Evolutionary conservation across 164 flowering plant genomes (phyloP).

Genomic region (Nelumbo lutea): DNA sequence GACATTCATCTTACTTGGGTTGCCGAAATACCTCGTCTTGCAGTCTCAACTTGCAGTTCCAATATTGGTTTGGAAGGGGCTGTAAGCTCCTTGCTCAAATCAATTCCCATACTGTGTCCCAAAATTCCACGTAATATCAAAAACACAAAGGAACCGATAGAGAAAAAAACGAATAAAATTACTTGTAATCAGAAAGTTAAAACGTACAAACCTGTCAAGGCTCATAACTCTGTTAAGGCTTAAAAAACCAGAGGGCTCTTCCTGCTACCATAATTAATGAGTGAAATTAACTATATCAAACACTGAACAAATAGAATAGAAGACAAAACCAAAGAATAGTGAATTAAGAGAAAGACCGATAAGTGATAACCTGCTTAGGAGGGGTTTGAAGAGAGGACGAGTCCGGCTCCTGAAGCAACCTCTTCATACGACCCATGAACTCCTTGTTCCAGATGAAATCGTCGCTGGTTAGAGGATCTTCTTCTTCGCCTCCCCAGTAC

Average conservation of each 20-base stretch:
- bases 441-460: constrained; percentile 91
- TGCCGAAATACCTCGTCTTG: constrained; percentile 22
- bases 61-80: constrained; percentile 35
- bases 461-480: constrained; percentile 71
- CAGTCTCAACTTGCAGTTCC: constrained; percentile 34
- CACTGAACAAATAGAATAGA: not conserved
- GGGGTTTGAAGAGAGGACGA: constrained; percentile 16
- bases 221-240: constrained; percentile 81
- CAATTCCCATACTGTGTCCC: constrained; percentile 69
- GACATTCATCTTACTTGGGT: constrained; percentile 33
- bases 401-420: constrained; percentile 37
- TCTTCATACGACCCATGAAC: constrained; percentile 72
- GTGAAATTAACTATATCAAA: not conserved
- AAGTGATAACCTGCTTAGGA: constrained; percentile 39
- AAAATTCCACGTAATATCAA: constrained; percentile 1
- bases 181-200: not conserved
- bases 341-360: not conserved
- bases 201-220: constrained; percentile 61
- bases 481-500: constrained; percentile 83
- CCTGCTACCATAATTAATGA: constrained; percentile 32
- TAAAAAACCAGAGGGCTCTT: constrained; percentile 77
- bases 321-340: not conserved
- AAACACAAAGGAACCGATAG: not conserved
- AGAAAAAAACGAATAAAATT: not conserved
- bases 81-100: constrained; percentile 74